Evolutionary conservation across 1,139 yeast genomes (phyloP).

Genomic region (Yarrowia galli): DNA sequence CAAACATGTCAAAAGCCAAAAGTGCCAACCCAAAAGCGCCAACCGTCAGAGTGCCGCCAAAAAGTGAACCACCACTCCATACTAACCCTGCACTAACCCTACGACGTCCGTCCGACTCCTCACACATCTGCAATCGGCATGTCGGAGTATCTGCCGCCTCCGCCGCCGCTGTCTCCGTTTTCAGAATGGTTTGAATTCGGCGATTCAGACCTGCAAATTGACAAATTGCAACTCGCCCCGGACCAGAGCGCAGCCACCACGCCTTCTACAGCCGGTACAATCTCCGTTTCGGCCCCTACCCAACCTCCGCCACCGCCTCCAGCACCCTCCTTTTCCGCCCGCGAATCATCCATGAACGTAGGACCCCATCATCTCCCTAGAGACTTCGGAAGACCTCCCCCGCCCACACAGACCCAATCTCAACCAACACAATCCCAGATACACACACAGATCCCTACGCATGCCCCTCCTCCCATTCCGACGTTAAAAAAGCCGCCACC

Average conservation of each 20-base stretch:
- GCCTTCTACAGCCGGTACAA: constrained; percentile 3
- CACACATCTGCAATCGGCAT: constrained; percentile 38
- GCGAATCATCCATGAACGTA: constrained; percentile 6
- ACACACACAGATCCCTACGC: constrained; percentile 7
- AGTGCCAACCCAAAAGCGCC: constrained; percentile 5
- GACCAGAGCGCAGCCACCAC: not conserved
- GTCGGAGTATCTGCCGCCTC: constrained; percentile 47
- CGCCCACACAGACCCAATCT: not conserved
- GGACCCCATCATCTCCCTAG: constrained; percentile 19
- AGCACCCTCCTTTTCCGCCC: constrained; percentile 19
- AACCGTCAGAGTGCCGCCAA: not conserved
- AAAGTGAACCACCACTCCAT: not conserved
- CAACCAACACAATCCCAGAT: not conserved
- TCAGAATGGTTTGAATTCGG: constrained; percentile 46
- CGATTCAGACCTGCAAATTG: constrained; percentile 37
- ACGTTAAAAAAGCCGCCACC: constrained; percentile 13
- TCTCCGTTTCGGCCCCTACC: constrained; percentile 41
- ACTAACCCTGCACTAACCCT: constrained; percentile 2
- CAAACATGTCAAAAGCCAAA: constrained; percentile 12
- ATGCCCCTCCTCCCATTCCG: constrained; percentile 4
- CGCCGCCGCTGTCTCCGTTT: constrained; percentile 47
- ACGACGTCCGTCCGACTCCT: not conserved
- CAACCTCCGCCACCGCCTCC: constrained; percentile 13
- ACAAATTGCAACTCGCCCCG: constrained; percentile 31
- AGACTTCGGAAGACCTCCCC: not conserved